Evolutionary conservation across 805 yeast genomes (phyloP), one percentile per base, ranked within the genome.

Genomic region (Candida incommunis): DNA sequence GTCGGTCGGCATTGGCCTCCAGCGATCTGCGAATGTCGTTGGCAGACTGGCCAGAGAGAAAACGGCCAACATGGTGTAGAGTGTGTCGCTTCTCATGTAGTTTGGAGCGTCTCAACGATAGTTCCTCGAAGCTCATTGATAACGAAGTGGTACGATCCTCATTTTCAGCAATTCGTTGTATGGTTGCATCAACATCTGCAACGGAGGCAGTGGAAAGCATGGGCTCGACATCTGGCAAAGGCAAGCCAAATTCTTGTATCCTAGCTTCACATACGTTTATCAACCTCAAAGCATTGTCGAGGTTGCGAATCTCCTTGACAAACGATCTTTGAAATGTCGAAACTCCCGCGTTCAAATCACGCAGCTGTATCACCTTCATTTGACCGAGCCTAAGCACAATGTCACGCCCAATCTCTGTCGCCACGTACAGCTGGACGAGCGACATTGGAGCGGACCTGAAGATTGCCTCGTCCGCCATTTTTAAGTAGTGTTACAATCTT

Each of bases 401-500:
- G 45, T 86, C 94, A 49, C 97, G 74, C 4, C 95, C 76, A 23
- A 82, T 78, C 64, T 92, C 98, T 22, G 82, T 75, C 1, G 97
- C 88, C 44, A 92, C 76, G 61, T 86, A 90, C 54, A 92, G 69
- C 67, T 92, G 96, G 40, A 90, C 82, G 54, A 88, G 75, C 44
- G 94, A 78, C 97, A 92, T 94, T 57, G 86, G 95, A 79, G 97
- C 97, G 43, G 97, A 88, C 70, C 96, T 51, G 41, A 53, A 54
- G 23, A 54, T 46, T 43, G 52, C 48, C 42, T 54, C 58, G 40
- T 31, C 37, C 18, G 18, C 27, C 27, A 25, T 25, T 7, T 25
- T 25, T 7, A 25, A 25, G 13, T 25, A 25, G 27, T 25, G n/a
- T n/a, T n/a, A n/a, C n/a, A n/a, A n/a, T n/a, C n/a, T n/a, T n/a